These are phyloP conservation scores for Iberis pinnata DNA, from an alignment of 345 rosid species.

Conservation along the genomic window DNA sequence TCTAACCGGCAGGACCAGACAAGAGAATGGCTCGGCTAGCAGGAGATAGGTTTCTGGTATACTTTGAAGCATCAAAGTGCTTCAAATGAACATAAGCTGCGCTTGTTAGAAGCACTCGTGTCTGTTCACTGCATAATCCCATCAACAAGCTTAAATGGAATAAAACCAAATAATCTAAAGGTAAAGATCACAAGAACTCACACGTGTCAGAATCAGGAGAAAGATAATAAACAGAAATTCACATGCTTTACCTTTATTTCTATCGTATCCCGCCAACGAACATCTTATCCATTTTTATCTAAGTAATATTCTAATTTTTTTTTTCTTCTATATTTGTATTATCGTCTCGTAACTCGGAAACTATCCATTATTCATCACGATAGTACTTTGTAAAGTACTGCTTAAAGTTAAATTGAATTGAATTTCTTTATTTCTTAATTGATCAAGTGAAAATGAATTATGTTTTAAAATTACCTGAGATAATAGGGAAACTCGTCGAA, in stretches of 20 bases:
- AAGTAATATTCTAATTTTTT: too few relatives aligned
- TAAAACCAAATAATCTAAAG: neutral
- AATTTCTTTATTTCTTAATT: too few relatives aligned
- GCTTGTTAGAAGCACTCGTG: slow-evolving; percentile 67
- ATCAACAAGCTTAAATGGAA: neutral
- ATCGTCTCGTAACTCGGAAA: slow-evolving; percentile 22
- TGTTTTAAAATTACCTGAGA: slow-evolving; percentile 34
- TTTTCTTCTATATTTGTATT: slow-evolving; percentile 1
- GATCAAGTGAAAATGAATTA: too few relatives aligned
- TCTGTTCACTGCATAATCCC: slow-evolving; percentile 66
- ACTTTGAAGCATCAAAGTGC: slow-evolving; percentile 77
- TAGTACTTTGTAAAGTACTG: neutral
- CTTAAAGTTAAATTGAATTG: neutral
- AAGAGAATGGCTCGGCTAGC: slow-evolving; percentile 84
- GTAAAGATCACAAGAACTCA: slow-evolving; percentile 7
- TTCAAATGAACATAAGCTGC: slow-evolving; percentile 95
- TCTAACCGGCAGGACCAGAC: slow-evolving; percentile 90
- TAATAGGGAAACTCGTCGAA: slow-evolving; percentile 36
- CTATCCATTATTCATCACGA: neutral
- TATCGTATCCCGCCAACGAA: neutral
- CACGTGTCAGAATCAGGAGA: slow-evolving; percentile 17
- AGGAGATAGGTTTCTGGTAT: slow-evolving; percentile 72
- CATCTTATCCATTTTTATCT: slow-evolving; percentile 17
- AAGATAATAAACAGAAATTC: slow-evolving; percentile 6
- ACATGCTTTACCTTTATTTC: slow-evolving; percentile 17